Evolutionary conservation across 1,284 basidiomycete species (phyloP).

Genomic region (Ganoderma lucidum): DNA sequence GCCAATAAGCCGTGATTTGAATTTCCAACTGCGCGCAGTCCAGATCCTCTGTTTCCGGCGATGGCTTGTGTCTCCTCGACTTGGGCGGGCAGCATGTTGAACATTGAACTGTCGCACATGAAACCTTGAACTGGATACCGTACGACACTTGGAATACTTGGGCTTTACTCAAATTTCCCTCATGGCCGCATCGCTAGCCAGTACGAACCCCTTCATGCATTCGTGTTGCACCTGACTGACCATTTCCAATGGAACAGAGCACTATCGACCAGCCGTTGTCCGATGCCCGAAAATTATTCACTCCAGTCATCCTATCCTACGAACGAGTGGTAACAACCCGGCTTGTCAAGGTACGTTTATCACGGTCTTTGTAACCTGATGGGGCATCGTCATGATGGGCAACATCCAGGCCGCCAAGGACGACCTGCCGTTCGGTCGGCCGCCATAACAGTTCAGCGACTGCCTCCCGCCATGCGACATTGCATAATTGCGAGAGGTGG

Average conservation of each 20-base stretch:
- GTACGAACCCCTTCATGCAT: not conserved
- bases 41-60: not conserved
- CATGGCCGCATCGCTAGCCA: not conserved
- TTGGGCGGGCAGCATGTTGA: not conserved
- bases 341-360: constrained; percentile 34
- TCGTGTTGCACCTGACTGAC: not conserved
- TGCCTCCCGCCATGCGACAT: too few relatives aligned
- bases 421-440: constrained; percentile 83
- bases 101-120: not conserved
- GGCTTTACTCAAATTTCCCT: not conserved
- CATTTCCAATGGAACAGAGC: too few relatives aligned
- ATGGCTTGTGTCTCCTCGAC: not conserved
- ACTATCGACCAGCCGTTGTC: constrained; percentile 7
- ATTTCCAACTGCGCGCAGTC: not conserved
- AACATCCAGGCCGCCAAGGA: constrained; percentile 81
- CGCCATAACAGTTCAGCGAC: too few relatives aligned
- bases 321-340: constrained; percentile 34
- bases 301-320: constrained; percentile 29
- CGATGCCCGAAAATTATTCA: constrained; percentile 25
- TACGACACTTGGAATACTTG: not conserved
- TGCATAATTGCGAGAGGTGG: too few relatives aligned
- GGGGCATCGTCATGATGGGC: constrained; percentile 93
- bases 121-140: not conserved
- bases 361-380: constrained; percentile 59
- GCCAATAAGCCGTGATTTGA: too few relatives aligned